Evolutionary conservation across 2,329 filamentous ascomycete species (phyloP), one percentile per base, ranked within the genome.

Genomic region (Exophiala lecanii-corni): DNA sequence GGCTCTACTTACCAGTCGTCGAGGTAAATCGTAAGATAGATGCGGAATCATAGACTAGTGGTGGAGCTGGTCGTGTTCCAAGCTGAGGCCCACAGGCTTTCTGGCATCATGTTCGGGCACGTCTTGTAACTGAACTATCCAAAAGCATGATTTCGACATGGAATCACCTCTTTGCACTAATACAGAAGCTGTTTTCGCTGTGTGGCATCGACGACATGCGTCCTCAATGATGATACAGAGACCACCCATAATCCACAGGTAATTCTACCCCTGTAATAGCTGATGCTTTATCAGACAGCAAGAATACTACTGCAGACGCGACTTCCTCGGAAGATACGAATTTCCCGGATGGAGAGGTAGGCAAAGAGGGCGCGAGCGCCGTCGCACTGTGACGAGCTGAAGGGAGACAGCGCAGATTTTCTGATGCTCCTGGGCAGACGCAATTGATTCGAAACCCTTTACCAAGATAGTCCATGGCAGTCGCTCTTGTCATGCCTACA

Each of bases 161-260:
- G n/a, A n/a, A n/a, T n/a, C n/a, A n/a, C n/a, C n/a, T n/a, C n/a
- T n/a, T n/a, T n/a, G n/a, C n/a, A n/a, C n/a, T n/a, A n/a, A n/a
- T n/a, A n/a, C n/a, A n/a, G n/a, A n/a, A n/a, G n/a, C n/a, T n/a
- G n/a, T n/a, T n/a, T n/a, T n/a, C n/a, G n/a, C n/a, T n/a, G n/a
- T n/a, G n/a, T n/a, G n/a, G n/a, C n/a, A n/a, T n/a, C n/a, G n/a
- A n/a, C n/a, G n/a, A n/a, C n/a, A n/a, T n/a, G n/a, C n/a, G n/a
- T n/a, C n/a, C n/a, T n/a, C n/a, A 40, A 19, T 32, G 25, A 13
- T 40, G 37, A 13, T 40, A 31, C 25, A 40, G 16, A 2, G 37
- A 40, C 62, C 65, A 69, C 0, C 68, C 69, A 3, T 71, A 70
- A 55, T 74, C 71, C 16, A 73, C 66, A 36, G 57, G 64, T 28